Evolutionary conservation across 2,329 filamentous ascomycete genomes (phyloP).

Genomic region (Alternaria tenuissima): DNA sequence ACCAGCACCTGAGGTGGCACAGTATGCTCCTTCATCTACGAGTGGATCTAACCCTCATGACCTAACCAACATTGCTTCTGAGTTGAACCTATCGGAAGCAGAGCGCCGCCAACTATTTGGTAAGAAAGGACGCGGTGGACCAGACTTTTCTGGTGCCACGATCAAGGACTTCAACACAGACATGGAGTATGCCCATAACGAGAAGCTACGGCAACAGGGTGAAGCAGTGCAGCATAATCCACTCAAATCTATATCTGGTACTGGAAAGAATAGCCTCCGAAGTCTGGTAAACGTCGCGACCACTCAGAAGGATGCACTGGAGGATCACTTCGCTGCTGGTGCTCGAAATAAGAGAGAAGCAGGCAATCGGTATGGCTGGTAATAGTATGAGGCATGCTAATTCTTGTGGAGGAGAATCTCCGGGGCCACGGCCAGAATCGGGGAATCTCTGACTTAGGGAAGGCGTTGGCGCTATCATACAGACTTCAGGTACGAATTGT

Average conservation of each 20-base stretch:
- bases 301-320: slow-evolving; percentile 83
- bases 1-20: slow-evolving; percentile 2
- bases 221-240: slow-evolving; percentile 79
- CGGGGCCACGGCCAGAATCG: background rate
- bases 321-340: slow-evolving; percentile 89
- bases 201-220: slow-evolving; percentile 74
- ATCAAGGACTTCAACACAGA: slow-evolving; percentile 91
- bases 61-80: slow-evolving; percentile 74
- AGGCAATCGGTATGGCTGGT: slow-evolving; percentile 85
- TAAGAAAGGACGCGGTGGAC: slow-evolving; percentile 62
- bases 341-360: slow-evolving; percentile 82
- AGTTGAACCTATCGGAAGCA: slow-evolving; percentile 79
- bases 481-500: background rate
- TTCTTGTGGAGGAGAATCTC: background rate
- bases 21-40: slow-evolving; percentile 19
- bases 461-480: background rate
- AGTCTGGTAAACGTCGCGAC: slow-evolving; percentile 86
- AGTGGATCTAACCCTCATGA: slow-evolving; percentile 56
- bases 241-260: slow-evolving; percentile 76
- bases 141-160: slow-evolving; percentile 63
- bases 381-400: background rate
- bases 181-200: slow-evolving; percentile 84
- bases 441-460: background rate
- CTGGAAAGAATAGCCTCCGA: slow-evolving; percentile 87
- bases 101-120: slow-evolving; percentile 87